These are phyloP conservation scores for Lotus japonicus DNA, from an alignment of 306 rosid genomes.

Conservation along the genomic window DNA sequence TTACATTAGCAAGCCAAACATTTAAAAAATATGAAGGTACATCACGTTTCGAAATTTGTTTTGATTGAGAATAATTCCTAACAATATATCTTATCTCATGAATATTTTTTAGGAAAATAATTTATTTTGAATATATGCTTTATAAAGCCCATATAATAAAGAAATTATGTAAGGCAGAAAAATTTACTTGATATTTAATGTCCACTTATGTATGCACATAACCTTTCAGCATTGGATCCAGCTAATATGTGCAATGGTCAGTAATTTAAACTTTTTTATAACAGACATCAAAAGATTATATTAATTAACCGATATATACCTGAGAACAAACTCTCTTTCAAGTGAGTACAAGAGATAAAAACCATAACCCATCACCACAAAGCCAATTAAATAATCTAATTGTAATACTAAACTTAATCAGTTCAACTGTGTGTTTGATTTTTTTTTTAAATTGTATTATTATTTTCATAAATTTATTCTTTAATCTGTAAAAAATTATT, in stretches of 20 bases:
- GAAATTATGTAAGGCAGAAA: not conserved
- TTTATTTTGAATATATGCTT: not conserved
- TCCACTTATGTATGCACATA: not conserved
- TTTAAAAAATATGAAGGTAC: not conserved
- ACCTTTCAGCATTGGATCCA: not conserved
- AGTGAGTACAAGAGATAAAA: too few relatives aligned
- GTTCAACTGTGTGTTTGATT: too few relatives aligned
- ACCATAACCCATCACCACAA: too few relatives aligned
- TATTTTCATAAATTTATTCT: not conserved
- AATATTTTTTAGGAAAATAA: not conserved
- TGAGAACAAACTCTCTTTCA: too few relatives aligned
- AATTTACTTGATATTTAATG: not conserved
- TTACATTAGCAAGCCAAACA: not conserved
- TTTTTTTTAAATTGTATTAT: too few relatives aligned
- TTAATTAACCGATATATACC: too few relatives aligned
- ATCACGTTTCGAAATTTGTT: not conserved
- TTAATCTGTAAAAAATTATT: too few relatives aligned
- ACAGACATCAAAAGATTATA: too few relatives aligned
- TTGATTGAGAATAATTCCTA: conserved; percentile 11
- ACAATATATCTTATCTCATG: conserved; percentile 2
- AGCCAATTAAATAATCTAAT: too few relatives aligned
- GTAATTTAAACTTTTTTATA: too few relatives aligned
- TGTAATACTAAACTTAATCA: not conserved
- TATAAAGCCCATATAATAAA: not conserved
- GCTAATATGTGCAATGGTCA: too few relatives aligned